Evolutionary conservation across 768 basidiomycete species (phyloP).

Genomic region (Lanmaoa rubissima): DNA sequence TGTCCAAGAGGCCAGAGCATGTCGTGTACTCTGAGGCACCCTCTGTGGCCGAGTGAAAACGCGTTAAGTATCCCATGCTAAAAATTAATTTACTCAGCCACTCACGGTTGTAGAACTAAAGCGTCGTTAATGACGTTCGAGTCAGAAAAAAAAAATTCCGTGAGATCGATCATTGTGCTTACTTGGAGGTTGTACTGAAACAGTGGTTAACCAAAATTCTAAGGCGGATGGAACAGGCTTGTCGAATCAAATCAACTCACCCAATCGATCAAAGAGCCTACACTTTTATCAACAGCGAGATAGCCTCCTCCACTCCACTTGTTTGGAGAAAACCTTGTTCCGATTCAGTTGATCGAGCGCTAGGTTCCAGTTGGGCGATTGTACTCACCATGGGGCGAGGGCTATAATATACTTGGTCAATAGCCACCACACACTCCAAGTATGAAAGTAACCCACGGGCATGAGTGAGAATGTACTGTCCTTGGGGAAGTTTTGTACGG

Average conservation of each 20-base stretch:
- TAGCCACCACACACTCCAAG: neutral
- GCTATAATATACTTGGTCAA: slow-evolving; percentile 9
- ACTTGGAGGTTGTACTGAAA: slow-evolving; percentile 39
- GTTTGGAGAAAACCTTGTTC: slow-evolving; percentile 19
- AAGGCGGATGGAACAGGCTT: no score
- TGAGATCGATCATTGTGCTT: neutral
- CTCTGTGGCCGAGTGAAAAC: slow-evolving; percentile 24
- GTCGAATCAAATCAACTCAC: slow-evolving; percentile 23
- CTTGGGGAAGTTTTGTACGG: slow-evolving; percentile 31
- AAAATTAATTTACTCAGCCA: neutral
- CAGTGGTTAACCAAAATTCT: neutral
- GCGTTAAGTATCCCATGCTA: neutral
- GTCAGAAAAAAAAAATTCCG: neutral
- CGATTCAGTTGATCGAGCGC: neutral
- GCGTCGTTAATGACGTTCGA: neutral
- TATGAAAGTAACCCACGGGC: slow-evolving; percentile 27
- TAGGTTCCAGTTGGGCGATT: neutral
- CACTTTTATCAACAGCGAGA: slow-evolving; percentile 32
- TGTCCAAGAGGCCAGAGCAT: slow-evolving; percentile 39
- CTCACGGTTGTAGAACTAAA: slow-evolving; percentile 31
- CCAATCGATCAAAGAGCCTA: slow-evolving; percentile 47
- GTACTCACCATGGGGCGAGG: slow-evolving; percentile 18
- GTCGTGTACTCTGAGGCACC: slow-evolving; percentile 38
- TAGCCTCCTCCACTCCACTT: slow-evolving; percentile 35
- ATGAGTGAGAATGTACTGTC: slow-evolving; percentile 34